Conservation (phyloP, 371 early-diverging fungal genomes). For the Entomophthora muscae region DNA sequence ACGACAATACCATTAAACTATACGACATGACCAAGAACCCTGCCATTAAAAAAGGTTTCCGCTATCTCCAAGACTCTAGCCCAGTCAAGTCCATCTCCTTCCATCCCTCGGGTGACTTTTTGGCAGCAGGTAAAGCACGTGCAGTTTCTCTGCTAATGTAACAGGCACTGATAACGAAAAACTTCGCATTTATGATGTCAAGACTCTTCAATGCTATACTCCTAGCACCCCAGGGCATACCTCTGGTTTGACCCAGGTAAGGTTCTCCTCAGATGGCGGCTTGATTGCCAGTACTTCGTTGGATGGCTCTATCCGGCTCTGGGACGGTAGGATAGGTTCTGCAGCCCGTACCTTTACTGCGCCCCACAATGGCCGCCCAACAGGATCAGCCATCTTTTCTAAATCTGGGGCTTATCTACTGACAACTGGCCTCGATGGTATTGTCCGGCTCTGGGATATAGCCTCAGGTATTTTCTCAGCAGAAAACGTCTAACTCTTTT, state of each 20-base stretch:
- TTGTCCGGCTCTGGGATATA: conserved; percentile 60
- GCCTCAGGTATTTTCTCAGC: background rate
- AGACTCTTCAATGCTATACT: conserved; percentile 57
- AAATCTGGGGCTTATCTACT: conserved; percentile 55
- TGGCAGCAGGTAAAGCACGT: conserved; percentile 27
- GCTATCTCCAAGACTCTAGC: conserved; percentile 66
- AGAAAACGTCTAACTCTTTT: background rate
- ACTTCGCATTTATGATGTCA: conserved; percentile 69
- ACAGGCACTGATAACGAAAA: conserved; percentile 54
- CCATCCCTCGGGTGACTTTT: conserved; percentile 72
- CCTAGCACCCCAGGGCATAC: conserved; percentile 26
- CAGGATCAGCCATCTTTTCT: conserved; percentile 50
- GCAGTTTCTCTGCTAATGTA: background rate
- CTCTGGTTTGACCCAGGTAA: conserved; percentile 26
- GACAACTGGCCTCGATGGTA: conserved; percentile 60
- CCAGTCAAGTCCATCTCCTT: conserved; percentile 57
- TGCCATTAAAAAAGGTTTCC: conserved; percentile 61
- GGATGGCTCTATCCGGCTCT: conserved; percentile 76
- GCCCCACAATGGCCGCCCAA: conserved; percentile 63
- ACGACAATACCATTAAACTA: conserved; percentile 68
- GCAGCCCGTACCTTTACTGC: conserved; percentile 43
- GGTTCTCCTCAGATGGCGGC: conserved; percentile 50
- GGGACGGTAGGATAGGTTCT: conserved; percentile 62
- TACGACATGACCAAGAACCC: conserved; percentile 62
- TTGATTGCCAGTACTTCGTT: conserved; percentile 52